Base-by-base conservation (phyloP, 2,329 filamentous ascomycete genomes). In the Phoma sp. region DNA sequence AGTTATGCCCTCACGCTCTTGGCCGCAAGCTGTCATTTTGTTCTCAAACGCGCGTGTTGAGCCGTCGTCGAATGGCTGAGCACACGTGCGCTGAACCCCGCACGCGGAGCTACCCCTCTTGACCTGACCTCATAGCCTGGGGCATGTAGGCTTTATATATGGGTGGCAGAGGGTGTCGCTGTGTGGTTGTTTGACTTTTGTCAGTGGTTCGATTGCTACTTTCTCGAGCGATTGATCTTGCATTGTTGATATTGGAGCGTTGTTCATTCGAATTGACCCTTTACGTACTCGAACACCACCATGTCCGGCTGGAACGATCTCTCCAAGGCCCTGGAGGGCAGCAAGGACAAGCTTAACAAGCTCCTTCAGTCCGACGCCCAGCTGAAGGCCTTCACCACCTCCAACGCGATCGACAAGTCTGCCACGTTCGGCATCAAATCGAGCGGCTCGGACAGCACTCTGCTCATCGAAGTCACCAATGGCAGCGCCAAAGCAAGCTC, bases 391-490 rank as follows among this genome's bases (percentile, higher is more conserved):
- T 75, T 76, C 51, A 72, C 69, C 4, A 70, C 67, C 5, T 69
- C 74, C 0, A 57, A 71, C 39, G 72, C 72, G 5, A 75, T 76
- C 53, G 67, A 68, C 46, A 67, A 69, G 33, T 57, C 64, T 9
- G 60, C 61, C 6, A 74, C 70, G 1, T 76, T 76, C 37, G 72
- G 68, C 27, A 71, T 73, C 68, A 74, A 73, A 49, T 71, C 73
- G 13, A 69, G 63, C 49, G 68, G 64, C 39, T 73, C 67, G 2
- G 71, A 74, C 55, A 69, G 68, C 45, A 62, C 69, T 1, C 58
- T 76, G 17, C 69, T 76, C 33, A 57, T 76, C 57, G 70, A 63
- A 17, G 65, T 75, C 35, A 58, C 48, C 51, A 74, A 73, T 44
- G 71, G 68, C 45, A 68, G 62, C 35, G 72, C 60, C 12, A 63